Base-by-base conservation (phyloP, 805 yeast species). In the Saccharomycopsis selenospora region DNA sequence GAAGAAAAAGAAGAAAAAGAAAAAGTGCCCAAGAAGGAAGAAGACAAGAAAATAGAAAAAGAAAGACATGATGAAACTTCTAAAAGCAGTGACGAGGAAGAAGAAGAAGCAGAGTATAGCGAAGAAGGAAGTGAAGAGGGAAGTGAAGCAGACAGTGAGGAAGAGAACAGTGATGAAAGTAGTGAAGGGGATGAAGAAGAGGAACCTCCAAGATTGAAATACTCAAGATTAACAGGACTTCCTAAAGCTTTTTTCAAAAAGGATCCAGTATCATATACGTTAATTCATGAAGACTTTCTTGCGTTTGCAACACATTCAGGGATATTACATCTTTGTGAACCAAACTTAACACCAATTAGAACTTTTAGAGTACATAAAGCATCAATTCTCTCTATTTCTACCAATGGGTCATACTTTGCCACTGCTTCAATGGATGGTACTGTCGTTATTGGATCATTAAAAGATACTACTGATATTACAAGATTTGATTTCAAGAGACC, bases 401-500 rank as follows among this genome's bases (percentile, higher is more conserved):
- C 84, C 1, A 95, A 87, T 59, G 93, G 95, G 0, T 65, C 65
- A 6, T 79, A 73, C 58, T 78, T 93, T 51, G 95, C 93, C 0
- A 81, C 95, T 0, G 96, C 90, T 0, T 88, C 97, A 0, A 82
- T 91, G 69, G 99, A 93, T 61, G 99, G 99, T 0, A 85, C 95
- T 0, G 84, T 91, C 0, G 88, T 88, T 1, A 76, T 88, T 3
- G 93, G 96, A 0, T 76, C 89, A 2, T 67, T 86, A 1, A 50
- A 55, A 1, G 85, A 82, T 53, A 77, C 76, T 17, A 66, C 69
- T 3, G 93, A 84, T 56, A 77, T 84, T 2, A 69, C 74, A 0
- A 89, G 88, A 2, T 82, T 77, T 56, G 95, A 90, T 63, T 85
- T 89, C 63, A 82, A 84, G 57, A 69, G 97, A 25, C 97, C 98